Evolutionary conservation across 2,329 filamentous ascomycete genomes (phyloP).

Genomic region (Lasiodiplodia sp.): DNA sequence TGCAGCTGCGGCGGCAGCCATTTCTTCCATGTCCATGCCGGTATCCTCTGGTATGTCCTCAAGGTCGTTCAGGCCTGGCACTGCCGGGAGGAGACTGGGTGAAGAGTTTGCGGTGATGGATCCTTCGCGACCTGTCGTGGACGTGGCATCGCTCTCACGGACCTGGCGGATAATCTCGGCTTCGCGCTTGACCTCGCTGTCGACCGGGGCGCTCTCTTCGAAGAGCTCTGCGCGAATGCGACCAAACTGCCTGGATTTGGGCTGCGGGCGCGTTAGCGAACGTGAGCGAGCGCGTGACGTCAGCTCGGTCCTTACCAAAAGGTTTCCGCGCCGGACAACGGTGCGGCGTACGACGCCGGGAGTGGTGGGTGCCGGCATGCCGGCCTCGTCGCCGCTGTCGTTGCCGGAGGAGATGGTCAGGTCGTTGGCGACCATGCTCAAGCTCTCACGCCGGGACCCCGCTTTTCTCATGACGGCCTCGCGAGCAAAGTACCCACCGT

Average conservation of each 20-base stretch:
- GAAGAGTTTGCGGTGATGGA: constrained; percentile 71
- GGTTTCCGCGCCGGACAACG: constrained; percentile 86
- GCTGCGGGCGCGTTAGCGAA: constrained; percentile 58
- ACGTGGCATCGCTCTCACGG: constrained; percentile 69
- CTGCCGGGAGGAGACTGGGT: constrained; percentile 67
- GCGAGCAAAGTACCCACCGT: constrained; percentile 62
- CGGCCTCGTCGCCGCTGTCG: constrained; percentile 76
- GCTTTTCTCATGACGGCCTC: constrained; percentile 57
- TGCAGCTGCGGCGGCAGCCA: constrained; percentile 42
- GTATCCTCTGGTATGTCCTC: constrained; percentile 76
- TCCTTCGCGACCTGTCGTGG: constrained; percentile 7
- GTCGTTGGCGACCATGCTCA: constrained; percentile 89
- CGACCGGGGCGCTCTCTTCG: constrained; percentile 86
- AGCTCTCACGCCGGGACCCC: constrained; percentile 78
- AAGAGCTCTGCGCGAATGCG: constrained; percentile 87
- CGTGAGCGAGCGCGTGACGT: background rate
- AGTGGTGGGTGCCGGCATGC: constrained; percentile 58
- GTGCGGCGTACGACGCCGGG: constrained; percentile 81
- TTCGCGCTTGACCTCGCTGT: constrained; percentile 87
- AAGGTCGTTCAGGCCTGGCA: constrained; percentile 64
- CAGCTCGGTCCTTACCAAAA: constrained; percentile 69
- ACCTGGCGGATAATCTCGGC: constrained; percentile 96
- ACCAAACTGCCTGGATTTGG: constrained; percentile 95
- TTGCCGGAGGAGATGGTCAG: constrained; percentile 80
- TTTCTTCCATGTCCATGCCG: constrained; percentile 56